phyloP scores from a whole-genome alignment of 129 eudicot genomes.

The Artemisia tridentata region DNA sequence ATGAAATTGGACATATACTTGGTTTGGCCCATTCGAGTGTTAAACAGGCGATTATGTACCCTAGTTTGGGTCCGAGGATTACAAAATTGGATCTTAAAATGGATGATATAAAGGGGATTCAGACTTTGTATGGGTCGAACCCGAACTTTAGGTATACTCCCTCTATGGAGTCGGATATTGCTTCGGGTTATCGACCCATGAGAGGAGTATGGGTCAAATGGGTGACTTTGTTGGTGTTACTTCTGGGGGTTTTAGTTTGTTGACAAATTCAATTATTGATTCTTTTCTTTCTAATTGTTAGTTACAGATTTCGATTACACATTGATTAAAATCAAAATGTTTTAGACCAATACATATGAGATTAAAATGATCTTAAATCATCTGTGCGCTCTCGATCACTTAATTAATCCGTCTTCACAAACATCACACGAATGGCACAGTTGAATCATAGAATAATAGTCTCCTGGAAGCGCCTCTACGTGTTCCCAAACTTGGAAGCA shows the following conservation, averaged over 20 bases:
- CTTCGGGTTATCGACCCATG: slow-evolving; percentile 31
- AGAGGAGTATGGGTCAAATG: slow-evolving; percentile 23
- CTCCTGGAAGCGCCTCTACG: too few relatives aligned
- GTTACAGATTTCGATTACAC: too few relatives aligned
- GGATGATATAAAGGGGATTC: slow-evolving; percentile 83
- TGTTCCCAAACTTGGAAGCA: too few relatives aligned
- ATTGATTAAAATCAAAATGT: too few relatives aligned
- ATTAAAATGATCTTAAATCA: too few relatives aligned
- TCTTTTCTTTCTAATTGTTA: slow-evolving; percentile 5
- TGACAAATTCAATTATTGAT: slow-evolving; percentile 1
- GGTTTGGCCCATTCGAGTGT: slow-evolving; percentile 88
- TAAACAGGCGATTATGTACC: slow-evolving; percentile 78
- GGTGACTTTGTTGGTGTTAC: slow-evolving; percentile 26
- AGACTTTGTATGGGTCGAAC: slow-evolving; percentile 79
- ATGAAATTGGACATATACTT: slow-evolving; percentile 90
- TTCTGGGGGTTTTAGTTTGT: slow-evolving; percentile 24
- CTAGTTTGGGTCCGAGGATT: slow-evolving; percentile 76
- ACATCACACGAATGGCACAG: too few relatives aligned
- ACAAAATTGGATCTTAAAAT: slow-evolving; percentile 61
- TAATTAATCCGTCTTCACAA: too few relatives aligned
- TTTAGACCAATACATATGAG: too few relatives aligned
- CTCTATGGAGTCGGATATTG: slow-evolving; percentile 53
- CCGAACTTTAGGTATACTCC: slow-evolving; percentile 65
- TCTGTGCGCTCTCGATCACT: too few relatives aligned
- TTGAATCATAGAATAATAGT: too few relatives aligned